Conservation (phyloP, 805 yeast genomes). For the Yamadazyma akitaensis region DNA sequence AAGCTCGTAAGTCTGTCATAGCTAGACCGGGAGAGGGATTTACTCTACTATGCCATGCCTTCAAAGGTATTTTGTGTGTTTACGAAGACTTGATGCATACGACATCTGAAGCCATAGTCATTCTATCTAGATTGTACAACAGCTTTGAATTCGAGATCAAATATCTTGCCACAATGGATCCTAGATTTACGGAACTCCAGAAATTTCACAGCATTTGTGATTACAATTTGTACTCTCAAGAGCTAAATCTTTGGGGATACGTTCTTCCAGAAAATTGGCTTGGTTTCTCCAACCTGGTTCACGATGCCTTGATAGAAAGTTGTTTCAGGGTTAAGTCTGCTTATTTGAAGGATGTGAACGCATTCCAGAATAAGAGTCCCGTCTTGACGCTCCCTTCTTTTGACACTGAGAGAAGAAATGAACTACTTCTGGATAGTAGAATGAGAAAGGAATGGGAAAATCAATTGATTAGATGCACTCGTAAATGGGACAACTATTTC, state of each 20-base stretch:
- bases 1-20: background rate
- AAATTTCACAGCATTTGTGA: constrained; percentile 6
- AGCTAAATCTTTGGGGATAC: constrained; percentile 6
- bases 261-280: constrained; percentile 10
- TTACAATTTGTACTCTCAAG: constrained; percentile 5
- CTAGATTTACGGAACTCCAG: constrained; percentile 1
- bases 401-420: background rate
- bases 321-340: background rate
- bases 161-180: constrained; percentile 1
- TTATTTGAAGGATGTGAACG: background rate
- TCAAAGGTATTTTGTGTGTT: background rate
- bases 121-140: constrained; percentile 2
- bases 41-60: background rate
- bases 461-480: background rate
- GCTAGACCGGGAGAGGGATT: constrained; percentile 8
- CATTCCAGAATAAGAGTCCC: background rate
- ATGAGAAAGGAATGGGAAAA: background rate
- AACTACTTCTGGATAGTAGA: background rate
- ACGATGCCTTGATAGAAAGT: background rate
- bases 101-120: constrained; percentile 6
- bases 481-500: constrained; percentile 10
- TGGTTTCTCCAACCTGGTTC: background rate
- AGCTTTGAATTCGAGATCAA: constrained; percentile 7
- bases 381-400: background rate
- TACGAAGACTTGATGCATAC: constrained; percentile 2